Evolutionary conservation across 805 yeast genomes (phyloP), one percentile per base, ranked within the genome.

Genomic region (Yarrowia osloensis): DNA sequence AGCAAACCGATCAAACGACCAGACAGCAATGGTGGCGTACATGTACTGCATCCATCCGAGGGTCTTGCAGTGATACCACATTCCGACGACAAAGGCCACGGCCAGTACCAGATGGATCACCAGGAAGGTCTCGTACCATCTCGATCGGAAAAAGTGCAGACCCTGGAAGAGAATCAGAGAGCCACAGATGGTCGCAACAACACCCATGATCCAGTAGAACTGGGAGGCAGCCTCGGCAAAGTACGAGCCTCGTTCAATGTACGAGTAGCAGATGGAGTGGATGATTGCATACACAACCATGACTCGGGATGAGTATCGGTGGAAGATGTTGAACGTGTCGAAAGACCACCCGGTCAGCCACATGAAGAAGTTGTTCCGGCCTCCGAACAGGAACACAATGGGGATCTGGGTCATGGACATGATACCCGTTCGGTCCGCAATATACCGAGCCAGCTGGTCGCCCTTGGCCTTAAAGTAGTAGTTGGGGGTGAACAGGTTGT

Each of bases 291-390:
- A 67, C 15, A 72, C 37, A 0, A 71, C 69, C 55, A 68, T 70
- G 26, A 69, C 65, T 31, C 77, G 66, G 2, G 75, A 73, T 3
- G 71, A 62, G 77, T 77, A 76, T 9, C 77, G 68, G 76, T 90
- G 97, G 72, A 82, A 85, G 28, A 81, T 76, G 71, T 86, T 80
- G 76, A 89, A 89, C 0, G 88, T 81, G 17, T 86, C 76, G 71
- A 83, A 87, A 0, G 86, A 75, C 79, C 89, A 81, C 1, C 92
- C 91, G 0, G 92, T 83, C 9, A 88, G 66, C 71, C 76, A 77
- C 69, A 83, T 83, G 71, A 89, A 78, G 21, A 90, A 85, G 73
- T 88, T 90, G 74, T 90, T 90, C 70, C 95, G 80, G 39, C 88
- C 87, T 8, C 91, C 90, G 76, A 89, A 74, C 47, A 75, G 33